Evolutionary conservation across 148 eudicot species (phyloP).

Genomic region (Nepenthes mirabilis): DNA sequence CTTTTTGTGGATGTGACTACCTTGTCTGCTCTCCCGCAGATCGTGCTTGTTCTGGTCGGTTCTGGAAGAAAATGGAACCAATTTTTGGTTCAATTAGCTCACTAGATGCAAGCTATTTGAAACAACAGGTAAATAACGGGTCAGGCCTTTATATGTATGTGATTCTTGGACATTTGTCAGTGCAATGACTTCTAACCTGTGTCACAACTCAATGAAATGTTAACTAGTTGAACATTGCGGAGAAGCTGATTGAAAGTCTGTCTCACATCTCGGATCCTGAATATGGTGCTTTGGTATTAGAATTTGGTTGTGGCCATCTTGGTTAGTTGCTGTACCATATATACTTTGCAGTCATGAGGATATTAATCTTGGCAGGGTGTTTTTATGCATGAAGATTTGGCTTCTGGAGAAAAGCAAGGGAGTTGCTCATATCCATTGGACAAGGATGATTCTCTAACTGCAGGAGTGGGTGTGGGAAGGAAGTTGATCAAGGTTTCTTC

Average conservation of each 20-base stretch:
- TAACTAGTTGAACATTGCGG: conserved; percentile 22
- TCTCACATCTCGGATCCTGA: conserved; percentile 19
- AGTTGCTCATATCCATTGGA: conserved; percentile 9
- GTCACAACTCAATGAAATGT: background rate
- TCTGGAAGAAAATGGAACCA: conserved; percentile 54
- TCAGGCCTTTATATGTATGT: background rate
- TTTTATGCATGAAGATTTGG: conserved; percentile 17
- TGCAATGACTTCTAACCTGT: background rate
- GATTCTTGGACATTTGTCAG: background rate
- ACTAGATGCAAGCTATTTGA: conserved; percentile 22
- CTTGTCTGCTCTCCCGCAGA: conserved; percentile 15
- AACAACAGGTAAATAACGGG: conserved; percentile 27
- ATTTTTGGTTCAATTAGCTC: conserved; percentile 29
- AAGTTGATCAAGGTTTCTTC: conserved; percentile 23
- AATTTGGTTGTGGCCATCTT: conserved; percentile 4
- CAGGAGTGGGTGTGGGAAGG: conserved; percentile 14
- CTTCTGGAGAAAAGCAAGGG: conserved; percentile 8
- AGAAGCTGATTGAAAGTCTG: conserved; percentile 25
- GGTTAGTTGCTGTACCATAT: background rate
- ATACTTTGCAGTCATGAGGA: conserved; percentile 2
- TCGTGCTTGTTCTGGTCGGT: conserved; percentile 28
- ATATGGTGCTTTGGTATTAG: conserved; percentile 26
- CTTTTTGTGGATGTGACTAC: background rate
- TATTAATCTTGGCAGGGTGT: conserved; percentile 17
- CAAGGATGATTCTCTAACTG: conserved; percentile 15